These are phyloP conservation scores for Mucor irregularis DNA, from an alignment of 371 early-diverging fungal genomes.

Conservation along the genomic window DNA sequence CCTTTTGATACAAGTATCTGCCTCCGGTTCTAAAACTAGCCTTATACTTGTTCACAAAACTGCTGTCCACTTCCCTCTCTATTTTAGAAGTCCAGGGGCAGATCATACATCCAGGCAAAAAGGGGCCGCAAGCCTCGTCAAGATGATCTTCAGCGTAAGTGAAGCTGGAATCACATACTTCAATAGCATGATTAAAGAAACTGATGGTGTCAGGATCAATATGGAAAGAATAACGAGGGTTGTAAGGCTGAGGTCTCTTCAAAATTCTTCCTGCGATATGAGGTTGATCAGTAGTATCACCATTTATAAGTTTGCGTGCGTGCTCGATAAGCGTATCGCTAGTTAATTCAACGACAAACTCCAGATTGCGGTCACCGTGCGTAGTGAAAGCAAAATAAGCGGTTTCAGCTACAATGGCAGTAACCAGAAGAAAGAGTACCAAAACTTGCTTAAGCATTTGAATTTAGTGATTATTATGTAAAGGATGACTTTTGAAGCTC, in stretches of 20 bases:
- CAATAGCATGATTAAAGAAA: neutral
- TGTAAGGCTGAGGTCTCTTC: neutral
- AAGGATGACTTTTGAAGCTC: too few relatives aligned
- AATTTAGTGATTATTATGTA: too few relatives aligned
- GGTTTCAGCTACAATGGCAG: neutral
- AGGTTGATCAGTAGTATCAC: neutral
- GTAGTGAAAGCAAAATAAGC: neutral
- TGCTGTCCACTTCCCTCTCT: neutral
- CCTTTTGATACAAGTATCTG: too few relatives aligned
- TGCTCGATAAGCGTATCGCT: neutral
- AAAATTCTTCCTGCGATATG: neutral
- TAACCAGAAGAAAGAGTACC: neutral
- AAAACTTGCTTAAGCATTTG: neutral
- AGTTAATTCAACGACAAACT: neutral
- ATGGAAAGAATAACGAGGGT: neutral
- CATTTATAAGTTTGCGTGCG: neutral
- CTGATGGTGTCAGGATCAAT: neutral
- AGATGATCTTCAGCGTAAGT: neutral
- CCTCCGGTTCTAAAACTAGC: too few relatives aligned
- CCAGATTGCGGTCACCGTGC: too few relatives aligned
- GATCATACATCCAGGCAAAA: neutral
- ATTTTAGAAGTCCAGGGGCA: neutral
- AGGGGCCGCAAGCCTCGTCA: slow-evolving; percentile 3
- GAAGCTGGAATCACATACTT: neutral
- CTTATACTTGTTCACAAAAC: neutral